phyloP scores from a whole-genome alignment of 2,329 filamentous ascomycete genomes.

The Harringtonia aguacate region DNA sequence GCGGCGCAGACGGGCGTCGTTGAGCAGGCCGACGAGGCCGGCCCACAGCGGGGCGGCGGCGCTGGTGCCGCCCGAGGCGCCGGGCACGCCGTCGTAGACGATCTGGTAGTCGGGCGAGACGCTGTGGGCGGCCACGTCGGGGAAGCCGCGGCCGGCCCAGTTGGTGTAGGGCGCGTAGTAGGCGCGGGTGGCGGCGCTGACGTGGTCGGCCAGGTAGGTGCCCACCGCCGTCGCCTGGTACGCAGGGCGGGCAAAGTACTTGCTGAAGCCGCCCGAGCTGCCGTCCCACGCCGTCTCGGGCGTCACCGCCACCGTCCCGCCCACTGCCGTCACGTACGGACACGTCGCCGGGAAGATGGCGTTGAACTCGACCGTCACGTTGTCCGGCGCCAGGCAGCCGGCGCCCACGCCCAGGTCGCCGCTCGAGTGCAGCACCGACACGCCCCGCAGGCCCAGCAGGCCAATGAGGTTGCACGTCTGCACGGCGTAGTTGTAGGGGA shows the following conservation, averaged over 20 bases:
- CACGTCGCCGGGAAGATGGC: slow-evolving; percentile 30
- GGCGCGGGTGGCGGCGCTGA: slow-evolving; percentile 25
- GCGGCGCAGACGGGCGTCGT: slow-evolving; percentile 47
- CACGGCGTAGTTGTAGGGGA: slow-evolving; percentile 46
- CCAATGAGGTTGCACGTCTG: slow-evolving; percentile 45
- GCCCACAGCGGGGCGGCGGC: slow-evolving; percentile 54
- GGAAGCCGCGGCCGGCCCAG: slow-evolving; percentile 18
- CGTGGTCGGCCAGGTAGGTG: slow-evolving; percentile 25
- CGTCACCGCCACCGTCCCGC: slow-evolving; percentile 35
- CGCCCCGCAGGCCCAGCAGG: slow-evolving; percentile 54
- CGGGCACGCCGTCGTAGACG: slow-evolving; percentile 18
- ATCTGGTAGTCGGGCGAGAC: slow-evolving; percentile 18
- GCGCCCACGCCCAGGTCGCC: slow-evolving; percentile 40
- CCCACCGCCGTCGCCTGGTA: slow-evolving; percentile 35
- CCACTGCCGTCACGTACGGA: slow-evolving; percentile 53
- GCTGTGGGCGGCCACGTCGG: slow-evolving; percentile 17
- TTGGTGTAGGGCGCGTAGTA: slow-evolving; percentile 39
- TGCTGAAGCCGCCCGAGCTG: slow-evolving; percentile 42
- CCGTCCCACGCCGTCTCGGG: slow-evolving; percentile 45
- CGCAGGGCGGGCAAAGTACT: slow-evolving; percentile 29
- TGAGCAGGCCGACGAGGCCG: slow-evolving; percentile 52
- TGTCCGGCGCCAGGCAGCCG: slow-evolving; percentile 15
- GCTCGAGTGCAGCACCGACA: slow-evolving; percentile 53
- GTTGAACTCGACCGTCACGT: slow-evolving; percentile 26
- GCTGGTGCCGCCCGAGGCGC: slow-evolving; percentile 25